Conservation (phyloP, 2,329 filamentous ascomycete genomes). For the Curvularia eragrostidis region DNA sequence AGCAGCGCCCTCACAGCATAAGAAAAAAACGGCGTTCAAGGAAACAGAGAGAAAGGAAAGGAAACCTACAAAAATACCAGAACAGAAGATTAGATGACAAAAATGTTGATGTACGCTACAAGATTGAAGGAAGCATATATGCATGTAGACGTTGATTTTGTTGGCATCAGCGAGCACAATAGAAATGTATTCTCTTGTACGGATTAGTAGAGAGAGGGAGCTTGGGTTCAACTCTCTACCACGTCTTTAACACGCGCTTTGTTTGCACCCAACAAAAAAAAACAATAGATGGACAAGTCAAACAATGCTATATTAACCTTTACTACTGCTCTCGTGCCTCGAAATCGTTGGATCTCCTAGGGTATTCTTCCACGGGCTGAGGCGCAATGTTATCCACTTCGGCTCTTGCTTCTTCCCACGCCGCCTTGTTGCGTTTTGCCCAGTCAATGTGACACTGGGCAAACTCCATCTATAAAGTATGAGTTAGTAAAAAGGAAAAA, state of each 20-base stretch:
- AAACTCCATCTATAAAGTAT: constrained; percentile 76
- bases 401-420: constrained; percentile 87
- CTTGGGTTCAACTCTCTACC: neutral
- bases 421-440: constrained; percentile 88
- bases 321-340: constrained; percentile 8
- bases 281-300: neutral
- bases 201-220: neutral
- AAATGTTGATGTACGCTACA: neutral
- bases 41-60: neutral
- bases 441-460: constrained; percentile 92
- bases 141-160: neutral
- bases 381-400: constrained; percentile 86
- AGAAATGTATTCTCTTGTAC: neutral
- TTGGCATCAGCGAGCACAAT: neutral
- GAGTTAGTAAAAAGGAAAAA: constrained; percentile 8
- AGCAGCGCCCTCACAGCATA: constrained; percentile 81
- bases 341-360: constrained; percentile 23
- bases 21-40: neutral
- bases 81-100: no score
- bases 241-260: neutral
- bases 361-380: constrained; percentile 29
- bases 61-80: neutral
- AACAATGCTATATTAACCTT: neutral
- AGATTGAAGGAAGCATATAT: neutral
- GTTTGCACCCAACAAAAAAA: neutral